These are phyloP conservation scores for Nicotiana otophora DNA, from an alignment of 257 asterid genomes.

Conservation along the genomic window DNA sequence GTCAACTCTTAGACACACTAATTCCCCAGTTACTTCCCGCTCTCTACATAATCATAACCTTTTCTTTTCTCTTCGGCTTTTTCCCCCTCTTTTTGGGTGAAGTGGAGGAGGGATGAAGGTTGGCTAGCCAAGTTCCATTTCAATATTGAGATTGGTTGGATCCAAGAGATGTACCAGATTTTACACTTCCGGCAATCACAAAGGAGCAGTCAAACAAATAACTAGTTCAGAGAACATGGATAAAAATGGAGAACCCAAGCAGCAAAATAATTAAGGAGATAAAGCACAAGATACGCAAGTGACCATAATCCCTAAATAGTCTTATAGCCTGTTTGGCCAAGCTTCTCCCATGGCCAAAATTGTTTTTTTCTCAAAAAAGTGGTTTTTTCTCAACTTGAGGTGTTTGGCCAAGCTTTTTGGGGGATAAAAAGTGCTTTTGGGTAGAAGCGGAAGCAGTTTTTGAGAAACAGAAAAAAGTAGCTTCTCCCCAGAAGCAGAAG, in stretches of 20 bases:
- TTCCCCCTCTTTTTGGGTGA: background rate
- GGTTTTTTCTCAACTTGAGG: too few relatives aligned
- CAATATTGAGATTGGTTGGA: background rate
- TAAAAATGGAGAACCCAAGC: background rate
- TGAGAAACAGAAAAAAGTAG: too few relatives aligned
- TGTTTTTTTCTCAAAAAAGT: too few relatives aligned
- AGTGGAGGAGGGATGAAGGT: background rate
- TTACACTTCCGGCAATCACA: background rate
- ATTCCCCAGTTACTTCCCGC: background rate
- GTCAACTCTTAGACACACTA: background rate
- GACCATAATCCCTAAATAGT: background rate
- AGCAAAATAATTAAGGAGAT: background rate
- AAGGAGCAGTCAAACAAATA: background rate
- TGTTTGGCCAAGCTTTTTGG: too few relatives aligned
- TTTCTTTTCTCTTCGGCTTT: background rate
- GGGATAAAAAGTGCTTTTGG: too few relatives aligned
- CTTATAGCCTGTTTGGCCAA: background rate
- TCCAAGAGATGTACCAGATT: background rate
- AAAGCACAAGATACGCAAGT: background rate
- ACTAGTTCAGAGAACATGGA: background rate
- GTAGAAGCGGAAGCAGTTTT: too few relatives aligned
- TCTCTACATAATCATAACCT: background rate
- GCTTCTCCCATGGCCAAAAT: too few relatives aligned
- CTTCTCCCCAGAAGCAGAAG: too few relatives aligned
- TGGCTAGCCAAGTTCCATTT: background rate